Evolutionary conservation across 306 rosid genomes (phyloP).

Genomic region (Alnus glutinosa): DNA sequence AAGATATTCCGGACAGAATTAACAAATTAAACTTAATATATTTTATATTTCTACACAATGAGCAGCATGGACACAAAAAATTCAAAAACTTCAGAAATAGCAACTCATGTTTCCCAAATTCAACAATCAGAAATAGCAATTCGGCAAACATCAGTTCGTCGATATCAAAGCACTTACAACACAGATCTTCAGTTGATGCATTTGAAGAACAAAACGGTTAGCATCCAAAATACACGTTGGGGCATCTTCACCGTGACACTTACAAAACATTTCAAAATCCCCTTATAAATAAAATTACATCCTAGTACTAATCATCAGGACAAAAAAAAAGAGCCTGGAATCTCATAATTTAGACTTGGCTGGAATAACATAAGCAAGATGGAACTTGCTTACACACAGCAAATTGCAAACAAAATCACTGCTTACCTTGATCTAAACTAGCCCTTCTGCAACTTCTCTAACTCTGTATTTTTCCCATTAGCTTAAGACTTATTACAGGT

Average conservation of each 20-base stretch:
- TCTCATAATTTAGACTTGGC: constrained; percentile 33
- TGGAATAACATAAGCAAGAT: constrained; percentile 23
- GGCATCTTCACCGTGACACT: constrained; percentile 25
- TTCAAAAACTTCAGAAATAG: background rate
- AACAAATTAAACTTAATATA: too few species aligned
- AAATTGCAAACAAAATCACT: constrained; percentile 33
- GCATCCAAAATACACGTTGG: constrained; percentile 9
- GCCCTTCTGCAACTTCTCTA: constrained; percentile 40
- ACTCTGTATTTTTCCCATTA: constrained; percentile 36
- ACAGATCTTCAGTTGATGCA: background rate
- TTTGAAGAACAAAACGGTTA: background rate
- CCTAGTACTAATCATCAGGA: constrained; percentile 47
- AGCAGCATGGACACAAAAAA: background rate
- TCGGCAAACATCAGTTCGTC: background rate
- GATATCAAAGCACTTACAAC: background rate
- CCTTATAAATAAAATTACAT: constrained; percentile 28
- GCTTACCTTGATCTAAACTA: constrained; percentile 36
- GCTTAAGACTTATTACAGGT: constrained; percentile 25
- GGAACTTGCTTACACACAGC: constrained; percentile 31
- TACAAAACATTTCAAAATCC: constrained; percentile 31
- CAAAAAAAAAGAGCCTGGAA: constrained; percentile 61
- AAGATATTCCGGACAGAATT: too few species aligned
- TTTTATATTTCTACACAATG: too few species aligned
- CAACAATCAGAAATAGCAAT: background rate
- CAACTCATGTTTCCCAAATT: background rate